Evolutionary conservation across 352 stramenopile genomes (phyloP), one percentile per base, ranked within the genome.

Genomic region (Globisporangium ultimum): DNA sequence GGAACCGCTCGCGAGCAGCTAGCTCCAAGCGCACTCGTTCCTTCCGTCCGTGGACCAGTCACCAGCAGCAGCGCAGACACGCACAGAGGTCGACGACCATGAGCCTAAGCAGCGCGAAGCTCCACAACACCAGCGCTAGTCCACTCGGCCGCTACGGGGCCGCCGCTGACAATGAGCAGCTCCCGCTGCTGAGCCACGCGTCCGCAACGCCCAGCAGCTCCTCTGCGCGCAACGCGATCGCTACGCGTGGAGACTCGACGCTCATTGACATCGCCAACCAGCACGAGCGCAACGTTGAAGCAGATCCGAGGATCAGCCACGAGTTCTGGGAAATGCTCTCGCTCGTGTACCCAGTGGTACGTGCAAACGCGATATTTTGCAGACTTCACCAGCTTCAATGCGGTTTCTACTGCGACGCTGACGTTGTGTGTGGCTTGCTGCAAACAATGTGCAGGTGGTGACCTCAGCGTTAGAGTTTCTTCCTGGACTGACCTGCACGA

Each of bases 401-500:
- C n/a, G n/a, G n/a, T n/a, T 34, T 43, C 14, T 10, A 17, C 2
- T 46, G 21, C 63, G 2, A 42, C 53, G 53, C 48, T 62, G 49
- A 13, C 53, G 8, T 14, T 43, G 38, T n/a, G n/a, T n/a, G n/a
- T n/a, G n/a, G n/a, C n/a, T n/a, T n/a, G n/a, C n/a, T n/a, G n/a
- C n/a, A n/a, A n/a, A n/a, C 8, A 10, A 28, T 20, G 14, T 43
- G 3, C 8, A 65, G 59, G 52, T 65, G 43, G 63, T 74, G 56
- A 84, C 68, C 15, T 73, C 68, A 12, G 63, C 69, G 22, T 60
- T 87, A 20, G 78, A 88, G 59, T 86, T 81, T 55, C 52, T 87
- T 3, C 78, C 78, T 9, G 64, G 68, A 17, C 64, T 83, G 42
- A 80, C 71, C 45, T 78, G 73, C 54, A 80, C 87, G 42, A 67